Evolutionary conservation across 2,329 filamentous ascomycete genomes (phyloP), one percentile per base, ranked within the genome.

Genomic region (Colletotrichum orbiculare): DNA sequence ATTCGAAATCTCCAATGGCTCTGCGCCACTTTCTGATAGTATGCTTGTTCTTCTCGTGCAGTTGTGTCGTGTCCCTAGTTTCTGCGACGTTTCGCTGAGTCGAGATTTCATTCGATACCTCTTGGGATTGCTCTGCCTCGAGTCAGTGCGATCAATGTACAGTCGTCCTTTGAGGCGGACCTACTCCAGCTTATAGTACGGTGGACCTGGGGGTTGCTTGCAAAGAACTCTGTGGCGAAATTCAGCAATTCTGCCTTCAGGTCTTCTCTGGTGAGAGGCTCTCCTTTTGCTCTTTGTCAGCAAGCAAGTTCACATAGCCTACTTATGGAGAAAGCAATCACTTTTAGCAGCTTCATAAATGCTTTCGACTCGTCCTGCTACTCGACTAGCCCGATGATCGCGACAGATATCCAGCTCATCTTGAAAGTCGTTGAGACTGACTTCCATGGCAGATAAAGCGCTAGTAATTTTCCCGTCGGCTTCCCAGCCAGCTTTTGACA

Each of bases 151-250:
- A 3, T 17, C 17, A 17, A 2, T 17, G 17, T 17, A 17, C 17
- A 17, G 17, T 33, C 42, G n/a, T 12, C 10, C 2, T 42, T 10
- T 2, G 15, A 34, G 5, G 6, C 35, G 25, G 9, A 49, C 47
- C 35, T 15, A 49, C 33, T 5, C 17, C 47, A 25, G 25, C 47
- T 34, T n/a, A n/a, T 37, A 34, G 35, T 34, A 9, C 25, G n/a
- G n/a, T 52, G 37, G 50, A 53, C 39, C 12, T 42, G 11, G 7
- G 50, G 50, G 15, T 53, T 17, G n/a, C 11, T 53, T 9, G 50
- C 50, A 13, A 38, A 52, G 11, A 52, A 52, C 25, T 25, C 25
- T 25, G 25, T 25, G 25, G n/a, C 48, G 48, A 12, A n/a, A n/a
- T 3, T 38, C 17, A 9, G 48, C 33, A 17, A 15, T 52, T 13